Percentiles rank a stretch among this genome's conserved stretches.
phyloP scores from a whole-genome alignment of 2,329 filamentous ascomycete genomes.

The Colletotrichum agaves region DNA sequence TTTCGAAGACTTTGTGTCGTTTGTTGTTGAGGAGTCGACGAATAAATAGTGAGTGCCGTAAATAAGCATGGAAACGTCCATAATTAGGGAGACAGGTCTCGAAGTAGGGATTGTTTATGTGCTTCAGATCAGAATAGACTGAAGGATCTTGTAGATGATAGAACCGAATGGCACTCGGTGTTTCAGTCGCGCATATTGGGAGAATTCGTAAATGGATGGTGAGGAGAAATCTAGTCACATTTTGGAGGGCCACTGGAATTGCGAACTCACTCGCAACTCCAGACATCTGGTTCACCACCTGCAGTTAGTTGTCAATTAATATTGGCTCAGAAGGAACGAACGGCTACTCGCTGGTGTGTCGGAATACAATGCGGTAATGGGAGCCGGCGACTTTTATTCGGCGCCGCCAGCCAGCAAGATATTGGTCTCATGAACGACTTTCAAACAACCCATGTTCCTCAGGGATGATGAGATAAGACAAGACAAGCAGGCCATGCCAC shows the following conservation, averaged over 20 bases:
- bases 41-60: not conserved
- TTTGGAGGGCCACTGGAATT: not conserved
- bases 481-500: slow-evolving; percentile 3
- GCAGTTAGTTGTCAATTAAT: slow-evolving; percentile 11
- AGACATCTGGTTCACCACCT: not conserved
- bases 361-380: slow-evolving; percentile 22
- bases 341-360: not conserved
- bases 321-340: not conserved
- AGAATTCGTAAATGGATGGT: not conserved
- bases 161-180: not conserved
- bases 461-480: slow-evolving; percentile 30
- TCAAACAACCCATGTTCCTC: slow-evolving; percentile 8
- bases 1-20: slow-evolving; percentile 25
- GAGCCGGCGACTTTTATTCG: not conserved
- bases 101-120: not conserved
- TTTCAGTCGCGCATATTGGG: slow-evolving; percentile 9
- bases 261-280: slow-evolving; percentile 7
- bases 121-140: not conserved
- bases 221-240: slow-evolving; percentile 3
- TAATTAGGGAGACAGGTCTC: not conserved
- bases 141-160: slow-evolving; percentile 2
- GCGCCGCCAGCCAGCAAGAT: slow-evolving; percentile 3
- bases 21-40: slow-evolving; percentile 2
- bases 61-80: slow-evolving; percentile 11
- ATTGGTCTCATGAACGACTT: slow-evolving; percentile 23